Conservation (phyloP, 257 asterid genomes). For the Gentiana dahurica region DNA sequence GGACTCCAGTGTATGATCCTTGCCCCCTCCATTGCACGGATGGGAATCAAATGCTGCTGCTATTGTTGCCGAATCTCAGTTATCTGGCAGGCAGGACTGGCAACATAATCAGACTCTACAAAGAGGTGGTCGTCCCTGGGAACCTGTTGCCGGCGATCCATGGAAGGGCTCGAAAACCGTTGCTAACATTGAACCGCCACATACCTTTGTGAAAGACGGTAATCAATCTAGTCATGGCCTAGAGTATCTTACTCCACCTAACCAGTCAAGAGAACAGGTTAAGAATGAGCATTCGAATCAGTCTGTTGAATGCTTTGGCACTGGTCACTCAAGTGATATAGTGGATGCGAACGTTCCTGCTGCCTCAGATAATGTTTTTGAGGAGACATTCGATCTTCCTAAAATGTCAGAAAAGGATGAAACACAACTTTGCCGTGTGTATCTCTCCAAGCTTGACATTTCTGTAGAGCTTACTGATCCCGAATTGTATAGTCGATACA, state of each 20-base stretch:
- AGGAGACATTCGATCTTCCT: conserved; percentile 20
- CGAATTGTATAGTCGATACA: conserved; percentile 51
- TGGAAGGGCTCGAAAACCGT: conserved; percentile 64
- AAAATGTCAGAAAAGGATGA: conserved; percentile 39
- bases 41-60: conserved; percentile 67
- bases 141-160: conserved; percentile 44
- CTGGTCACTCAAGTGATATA: conserved; percentile 23
- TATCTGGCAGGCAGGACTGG: conserved; percentile 82
- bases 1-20: conserved; percentile 53
- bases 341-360: conserved; percentile 24
- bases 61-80: conserved; percentile 71
- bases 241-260: conserved; percentile 31
- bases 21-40: conserved; percentile 53
- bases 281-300: conserved; percentile 39
- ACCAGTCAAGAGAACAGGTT: conserved; percentile 35
- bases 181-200: conserved; percentile 42
- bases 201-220: conserved; percentile 43
- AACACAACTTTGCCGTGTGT: conserved; percentile 26
- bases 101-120: conserved; percentile 45
- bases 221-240: conserved; percentile 29
- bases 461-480: conserved; percentile 78
- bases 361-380: conserved; percentile 24
- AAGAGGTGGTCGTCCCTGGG: conserved; percentile 55
- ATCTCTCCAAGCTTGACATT: conserved; percentile 76
- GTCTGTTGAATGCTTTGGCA: conserved; percentile 35